These are phyloP conservation scores for Botrytis squamosa DNA, from an alignment of 2,329 filamentous ascomycete genomes.

Conservation along the genomic window DNA sequence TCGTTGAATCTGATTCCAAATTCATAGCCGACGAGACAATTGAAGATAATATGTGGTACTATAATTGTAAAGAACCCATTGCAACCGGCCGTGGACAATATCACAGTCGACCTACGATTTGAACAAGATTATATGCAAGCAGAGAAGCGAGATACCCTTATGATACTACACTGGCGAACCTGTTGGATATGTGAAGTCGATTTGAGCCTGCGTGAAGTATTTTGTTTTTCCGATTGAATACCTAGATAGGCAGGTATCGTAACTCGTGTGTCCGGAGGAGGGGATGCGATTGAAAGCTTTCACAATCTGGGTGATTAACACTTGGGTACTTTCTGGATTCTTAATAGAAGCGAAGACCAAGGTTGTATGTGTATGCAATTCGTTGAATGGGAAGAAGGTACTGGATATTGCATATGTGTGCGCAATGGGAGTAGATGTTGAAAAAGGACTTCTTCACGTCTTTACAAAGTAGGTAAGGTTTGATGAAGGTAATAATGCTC, in stretches of 20 bases:
- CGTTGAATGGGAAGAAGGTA: background rate
- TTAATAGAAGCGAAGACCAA: background rate
- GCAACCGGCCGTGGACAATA: background rate
- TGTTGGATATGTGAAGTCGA: background rate
- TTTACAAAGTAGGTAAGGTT: background rate
- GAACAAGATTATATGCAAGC: background rate
- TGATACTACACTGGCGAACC: background rate
- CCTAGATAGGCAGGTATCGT: background rate
- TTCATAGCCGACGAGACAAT: slow-evolving; percentile 16
- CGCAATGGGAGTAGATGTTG: background rate
- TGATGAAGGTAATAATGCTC: background rate
- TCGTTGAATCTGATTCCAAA: background rate
- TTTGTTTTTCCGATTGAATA: background rate
- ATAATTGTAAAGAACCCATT: slow-evolving; percentile 14
- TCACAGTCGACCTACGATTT: background rate
- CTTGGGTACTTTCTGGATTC: background rate
- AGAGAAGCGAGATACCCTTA: background rate
- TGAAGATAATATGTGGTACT: background rate
- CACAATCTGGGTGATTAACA: background rate
- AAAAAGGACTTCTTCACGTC: background rate
- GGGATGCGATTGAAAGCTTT: background rate
- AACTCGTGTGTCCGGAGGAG: background rate
- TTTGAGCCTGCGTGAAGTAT: background rate
- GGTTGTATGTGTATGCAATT: background rate
- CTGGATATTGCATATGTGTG: background rate